These are phyloP conservation scores for Tanacetum coccineum DNA, from an alignment of 129 eudicot species.

Conservation along the genomic window DNA sequence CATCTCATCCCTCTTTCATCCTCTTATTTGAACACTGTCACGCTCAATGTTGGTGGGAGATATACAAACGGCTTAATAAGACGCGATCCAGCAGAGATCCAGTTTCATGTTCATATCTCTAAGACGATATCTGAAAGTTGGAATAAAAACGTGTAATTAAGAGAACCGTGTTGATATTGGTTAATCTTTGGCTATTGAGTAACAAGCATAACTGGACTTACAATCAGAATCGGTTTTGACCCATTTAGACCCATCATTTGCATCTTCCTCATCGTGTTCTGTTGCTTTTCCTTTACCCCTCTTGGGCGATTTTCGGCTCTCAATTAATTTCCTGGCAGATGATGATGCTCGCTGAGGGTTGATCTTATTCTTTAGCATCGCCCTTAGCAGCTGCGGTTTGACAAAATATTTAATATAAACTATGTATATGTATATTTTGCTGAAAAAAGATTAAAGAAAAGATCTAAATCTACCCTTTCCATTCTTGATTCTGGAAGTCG, in stretches of 20 bases:
- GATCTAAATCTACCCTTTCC: conserved; percentile 67
- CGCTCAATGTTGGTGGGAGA: conserved; percentile 13
- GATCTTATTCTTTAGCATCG: conserved; percentile 78
- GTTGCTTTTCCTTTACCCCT: conserved; percentile 40
- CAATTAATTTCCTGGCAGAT: conserved; percentile 40
- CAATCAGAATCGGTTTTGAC: conserved; percentile 95
- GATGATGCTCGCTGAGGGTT: conserved; percentile 51
- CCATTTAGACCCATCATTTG: conserved; percentile 67
- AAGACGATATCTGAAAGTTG: conserved; percentile 33
- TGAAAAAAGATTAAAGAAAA: background rate
- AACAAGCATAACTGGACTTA: conserved; percentile 23
- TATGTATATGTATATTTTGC: background rate
- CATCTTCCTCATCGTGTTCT: conserved; percentile 37
- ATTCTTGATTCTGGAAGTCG: conserved; percentile 83
- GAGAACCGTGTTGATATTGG: conserved; percentile 6
- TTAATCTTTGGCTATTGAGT: background rate
- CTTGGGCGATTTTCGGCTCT: conserved; percentile 24
- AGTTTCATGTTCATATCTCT: conserved; percentile 33
- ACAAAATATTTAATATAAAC: conserved; percentile 2
- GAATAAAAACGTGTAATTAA: conserved; percentile 7
- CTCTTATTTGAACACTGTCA: conserved; percentile 10
- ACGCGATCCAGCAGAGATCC: conserved; percentile 20
- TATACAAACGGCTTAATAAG: conserved; percentile 8
- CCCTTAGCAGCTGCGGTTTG: conserved; percentile 66
- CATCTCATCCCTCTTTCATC: background rate